Base-by-base conservation (phyloP, 331 rosid species). In the Quercus lobata region DNA sequence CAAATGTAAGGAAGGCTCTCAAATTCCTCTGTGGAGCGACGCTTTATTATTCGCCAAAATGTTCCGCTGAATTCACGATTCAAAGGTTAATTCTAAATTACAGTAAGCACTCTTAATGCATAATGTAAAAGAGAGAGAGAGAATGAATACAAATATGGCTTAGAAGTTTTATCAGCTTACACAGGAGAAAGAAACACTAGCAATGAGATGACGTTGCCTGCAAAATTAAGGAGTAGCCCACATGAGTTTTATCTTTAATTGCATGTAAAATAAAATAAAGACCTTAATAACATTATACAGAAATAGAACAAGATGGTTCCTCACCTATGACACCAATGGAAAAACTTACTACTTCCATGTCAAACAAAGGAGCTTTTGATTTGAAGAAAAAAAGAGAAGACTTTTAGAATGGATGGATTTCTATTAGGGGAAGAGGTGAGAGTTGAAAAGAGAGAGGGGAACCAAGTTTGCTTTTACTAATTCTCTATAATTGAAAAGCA, bases 161-260 rank as follows among this genome's bases (percentile, higher is more conserved):
- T 49, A 27, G 19, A 46, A 82, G 57, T 41, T n/a, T 37, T 17
- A 7, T 10, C 32, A 83, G 53, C 88, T 88, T 85, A 91, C 97
- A 85, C 83, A 6, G 93, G 92, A 76, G 93, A 86, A 80, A 91
- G 92, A 76, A 91, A 89, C 93, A 88, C 80, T 76, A 91, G 86
- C 72, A 85, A 74, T 72, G 97, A 86, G 78, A 91, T 85, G 82
- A 88, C 79, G 88, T 87, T 89, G 57, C 93, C 93, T 89, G 86
- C 81, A 83, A 41, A 53, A 29, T 2, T 41, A 2, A 41, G 14
- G 34, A 72, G 14, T 34, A 32, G 53, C 22, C 56, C 46, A 8
- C 46, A 55, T 34, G 15, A 66, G 71, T 30, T 66, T 17, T 18
- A 32, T 17, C 46, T 3, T 30, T 15, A 18, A 7, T 6, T 2